Evolutionary conservation across 495 filamentous ascomycete genomes (phyloP).

Genomic region (Penicillium mononematosum): DNA sequence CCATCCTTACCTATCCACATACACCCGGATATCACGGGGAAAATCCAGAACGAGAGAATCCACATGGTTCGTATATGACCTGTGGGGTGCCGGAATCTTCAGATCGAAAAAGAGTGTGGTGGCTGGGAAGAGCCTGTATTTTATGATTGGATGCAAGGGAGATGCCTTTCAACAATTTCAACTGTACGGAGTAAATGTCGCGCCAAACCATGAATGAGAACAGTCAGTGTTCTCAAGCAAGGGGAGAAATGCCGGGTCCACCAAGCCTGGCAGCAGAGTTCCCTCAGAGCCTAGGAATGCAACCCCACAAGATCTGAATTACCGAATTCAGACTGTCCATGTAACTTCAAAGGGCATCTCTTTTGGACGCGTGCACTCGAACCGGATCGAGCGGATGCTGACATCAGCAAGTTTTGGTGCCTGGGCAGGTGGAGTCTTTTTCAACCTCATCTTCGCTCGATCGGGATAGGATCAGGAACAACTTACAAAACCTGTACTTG

Average conservation of each 20-base stretch:
- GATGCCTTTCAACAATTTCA: background rate
- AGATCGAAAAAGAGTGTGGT: background rate
- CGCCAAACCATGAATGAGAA: background rate
- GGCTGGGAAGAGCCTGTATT: background rate
- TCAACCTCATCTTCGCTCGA: background rate
- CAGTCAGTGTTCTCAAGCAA: slow-evolving; percentile 1
- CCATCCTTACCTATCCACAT: slow-evolving; percentile 62
- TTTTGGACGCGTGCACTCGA: background rate
- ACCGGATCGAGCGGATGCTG: background rate
- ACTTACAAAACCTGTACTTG: background rate
- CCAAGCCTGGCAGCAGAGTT: background rate
- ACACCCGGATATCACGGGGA: slow-evolving; percentile 66
- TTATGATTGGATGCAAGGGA: slow-evolving; percentile 11
- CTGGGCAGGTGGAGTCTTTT: background rate
- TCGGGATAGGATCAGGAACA: background rate
- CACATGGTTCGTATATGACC: slow-evolving; percentile 19
- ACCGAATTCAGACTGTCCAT: background rate
- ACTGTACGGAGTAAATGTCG: background rate
- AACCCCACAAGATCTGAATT: slow-evolving; percentile 5
- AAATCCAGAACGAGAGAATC: slow-evolving; percentile 55
- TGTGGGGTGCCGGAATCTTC: slow-evolving; percentile 1
- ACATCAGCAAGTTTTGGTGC: background rate
- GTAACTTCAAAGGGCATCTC: background rate
- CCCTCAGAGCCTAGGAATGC: background rate
- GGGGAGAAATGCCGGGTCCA: background rate